A percentile compares a stretch with the other conserved stretches of the same genome.
phyloP scores from a whole-genome alignment of 129 eudicot genomes.

The Logfia minima region DNA sequence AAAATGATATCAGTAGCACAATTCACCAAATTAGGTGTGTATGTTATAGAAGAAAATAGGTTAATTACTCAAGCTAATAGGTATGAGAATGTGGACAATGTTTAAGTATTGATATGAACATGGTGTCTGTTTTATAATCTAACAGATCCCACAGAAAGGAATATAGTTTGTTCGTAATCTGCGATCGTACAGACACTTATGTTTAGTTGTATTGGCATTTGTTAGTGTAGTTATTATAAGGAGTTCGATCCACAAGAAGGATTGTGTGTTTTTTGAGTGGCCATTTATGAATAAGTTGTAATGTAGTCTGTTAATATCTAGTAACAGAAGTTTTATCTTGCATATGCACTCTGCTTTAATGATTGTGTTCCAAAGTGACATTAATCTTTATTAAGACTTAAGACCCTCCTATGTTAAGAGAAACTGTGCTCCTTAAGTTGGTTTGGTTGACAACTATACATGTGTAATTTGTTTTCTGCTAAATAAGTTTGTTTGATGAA shows the following conservation, averaged over 20 bases:
- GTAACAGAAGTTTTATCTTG: conserved; percentile 11
- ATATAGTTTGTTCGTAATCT: no score
- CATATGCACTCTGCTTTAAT: neutral
- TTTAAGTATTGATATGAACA: no score
- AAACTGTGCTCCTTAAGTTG: neutral
- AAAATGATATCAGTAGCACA: neutral
- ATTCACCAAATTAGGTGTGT: neutral
- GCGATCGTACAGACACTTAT: no score
- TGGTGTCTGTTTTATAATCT: no score
- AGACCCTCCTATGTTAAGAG: neutral
- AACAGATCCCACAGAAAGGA: no score
- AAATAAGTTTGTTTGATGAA: conserved; percentile 1
- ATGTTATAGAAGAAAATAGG: no score
- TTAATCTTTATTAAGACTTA: neutral
- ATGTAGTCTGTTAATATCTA: neutral
- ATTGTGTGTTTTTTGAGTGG: neutral
- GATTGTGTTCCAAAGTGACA: neutral
- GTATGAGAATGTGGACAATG: no score
- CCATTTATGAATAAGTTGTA: neutral
- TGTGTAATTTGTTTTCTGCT: neutral
- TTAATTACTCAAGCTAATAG: no score
- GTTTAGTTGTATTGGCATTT: no score
- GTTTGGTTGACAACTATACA: conserved; percentile 8
- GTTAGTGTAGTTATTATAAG: no score
- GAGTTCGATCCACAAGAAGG: neutral